These are phyloP conservation scores for Nothomitra cinnamomea DNA, from an alignment of 2,329 filamentous ascomycete genomes.

Conservation along the genomic window DNA sequence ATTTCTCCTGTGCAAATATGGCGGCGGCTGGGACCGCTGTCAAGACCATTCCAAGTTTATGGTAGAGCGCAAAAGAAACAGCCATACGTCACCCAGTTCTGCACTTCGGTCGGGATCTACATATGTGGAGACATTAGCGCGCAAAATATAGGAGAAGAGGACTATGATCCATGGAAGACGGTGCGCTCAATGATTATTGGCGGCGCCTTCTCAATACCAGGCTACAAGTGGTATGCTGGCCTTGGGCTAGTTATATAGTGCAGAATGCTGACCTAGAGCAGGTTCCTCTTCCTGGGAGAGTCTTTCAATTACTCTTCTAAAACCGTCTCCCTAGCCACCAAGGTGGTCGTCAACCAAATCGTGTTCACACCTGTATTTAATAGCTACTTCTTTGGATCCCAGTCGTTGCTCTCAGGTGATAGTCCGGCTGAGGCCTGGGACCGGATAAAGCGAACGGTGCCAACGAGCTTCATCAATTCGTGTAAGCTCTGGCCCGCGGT, in stretches of 20 bases:
- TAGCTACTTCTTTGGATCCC: conserved; percentile 66
- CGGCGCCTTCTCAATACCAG: neutral
- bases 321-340: conserved; percentile 50
- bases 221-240: neutral
- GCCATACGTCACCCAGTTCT: conserved; percentile 66
- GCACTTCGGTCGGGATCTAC: conserved; percentile 61
- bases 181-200: conserved; percentile 59
- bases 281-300: conserved; percentile 43
- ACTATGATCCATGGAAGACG: conserved; percentile 54
- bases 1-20: conserved; percentile 27
- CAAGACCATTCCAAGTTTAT: conserved; percentile 40
- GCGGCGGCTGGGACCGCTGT: conserved; percentile 41
- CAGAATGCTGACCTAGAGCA: neutral
- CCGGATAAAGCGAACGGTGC: conserved; percentile 59
- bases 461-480: conserved; percentile 58
- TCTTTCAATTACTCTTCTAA: conserved; percentile 74
- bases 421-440: conserved; percentile 45
- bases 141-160: conserved; percentile 19
- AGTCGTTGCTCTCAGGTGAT: conserved; percentile 57
- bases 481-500: conserved; percentile 80
- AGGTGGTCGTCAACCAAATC: conserved; percentile 65
- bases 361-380: conserved; percentile 74
- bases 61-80: conserved; percentile 50
- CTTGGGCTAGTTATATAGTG: neutral
- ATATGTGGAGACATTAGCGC: conserved; percentile 49